Evolutionary conservation across 1,284 basidiomycete genomes (phyloP), one percentile per base, ranked within the genome.

Genomic region (Sanguinoderma infundibulare): DNA sequence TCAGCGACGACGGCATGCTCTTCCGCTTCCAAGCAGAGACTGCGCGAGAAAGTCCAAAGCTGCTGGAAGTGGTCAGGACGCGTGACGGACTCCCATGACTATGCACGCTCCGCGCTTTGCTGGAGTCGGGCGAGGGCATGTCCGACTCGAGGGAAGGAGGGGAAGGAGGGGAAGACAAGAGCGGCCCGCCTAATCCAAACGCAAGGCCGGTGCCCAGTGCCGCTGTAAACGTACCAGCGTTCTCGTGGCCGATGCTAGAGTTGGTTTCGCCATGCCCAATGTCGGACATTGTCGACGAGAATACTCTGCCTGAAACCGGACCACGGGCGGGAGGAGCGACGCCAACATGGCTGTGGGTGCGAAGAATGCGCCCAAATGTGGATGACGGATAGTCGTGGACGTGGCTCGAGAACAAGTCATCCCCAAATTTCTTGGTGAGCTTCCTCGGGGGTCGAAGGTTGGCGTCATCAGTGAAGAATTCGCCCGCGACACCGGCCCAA

Each of bases 401-500:
- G 34, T 34, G 57, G 51, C 38, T 42, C 10, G 57, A 59, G n/a
- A 55, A 56, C 20, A 54, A 30, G 38, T 69, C 70, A 14, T 69
- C 69, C 38, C 60, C 46, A 24, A 56, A 47, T 65, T 67, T 71
- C 36, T 63, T 57, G 12, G 63, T 58, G 32, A 65, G 54, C 68
- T 60, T 66, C 57, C 55, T 59, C 22, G 60, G 60, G 17, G 59
- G 59, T 53, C 63, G 69, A 42, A 55, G 66, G 62, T 53, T 75
- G 74, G 67, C 68, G 28, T 66, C 66, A 42, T 69, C 68, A 5
- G 72, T 72, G 63, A 90, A 89, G 77, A 88, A 85, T 8, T 75
- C 74, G 20, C 87, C 89, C 2, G 85, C 87, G 5, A 84, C 79
- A 20, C 80, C 78, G 63, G 85, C 87, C 87, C 88, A 91, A 3